These are phyloP conservation scores for Pseudocercospora macadamiae DNA, from an alignment of 2,329 filamentous ascomycete genomes.

Conservation along the genomic window DNA sequence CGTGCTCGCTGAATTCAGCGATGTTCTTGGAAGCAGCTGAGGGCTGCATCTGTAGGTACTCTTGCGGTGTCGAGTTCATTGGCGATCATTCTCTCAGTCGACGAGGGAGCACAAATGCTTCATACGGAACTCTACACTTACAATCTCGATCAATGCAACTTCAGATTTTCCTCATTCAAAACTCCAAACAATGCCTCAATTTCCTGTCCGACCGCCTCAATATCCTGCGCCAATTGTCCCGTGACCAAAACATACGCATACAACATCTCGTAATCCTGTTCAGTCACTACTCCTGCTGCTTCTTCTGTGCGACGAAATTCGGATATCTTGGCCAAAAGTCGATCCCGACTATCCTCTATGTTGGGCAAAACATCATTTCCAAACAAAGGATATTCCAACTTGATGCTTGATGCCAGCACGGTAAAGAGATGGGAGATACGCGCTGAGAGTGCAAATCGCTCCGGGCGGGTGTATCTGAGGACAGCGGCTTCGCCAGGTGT, in stretches of 20 bases:
- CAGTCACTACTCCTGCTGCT: slow-evolving; percentile 56
- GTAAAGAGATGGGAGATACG: slow-evolving; percentile 86
- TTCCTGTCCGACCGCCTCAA: slow-evolving; percentile 34
- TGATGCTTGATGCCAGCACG: slow-evolving; percentile 89
- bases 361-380: slow-evolving; percentile 76
- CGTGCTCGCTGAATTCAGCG: no score
- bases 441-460: slow-evolving; percentile 79
- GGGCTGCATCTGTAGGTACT: no score
- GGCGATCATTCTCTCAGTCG: no score
- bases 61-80: no score
- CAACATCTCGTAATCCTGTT: slow-evolving; percentile 84
- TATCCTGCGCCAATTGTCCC: slow-evolving; percentile 47
- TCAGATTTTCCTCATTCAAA: slow-evolving; percentile 63
- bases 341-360: slow-evolving; percentile 77
- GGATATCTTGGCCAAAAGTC: slow-evolving; percentile 83
- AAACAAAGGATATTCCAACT: slow-evolving; percentile 93
- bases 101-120: no score
- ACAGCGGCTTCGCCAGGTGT: slow-evolving; percentile 81
- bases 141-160: no score
- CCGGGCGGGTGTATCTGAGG: slow-evolving; percentile 74
- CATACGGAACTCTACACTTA: no score
- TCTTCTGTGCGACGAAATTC: slow-evolving; percentile 75
- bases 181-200: slow-evolving; percentile 62
- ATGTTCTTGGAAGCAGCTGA: no score
- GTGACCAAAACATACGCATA: slow-evolving; percentile 82